Evolutionary conservation across 768 basidiomycete species (phyloP).

Genomic region (Boletus sensibilis): DNA sequence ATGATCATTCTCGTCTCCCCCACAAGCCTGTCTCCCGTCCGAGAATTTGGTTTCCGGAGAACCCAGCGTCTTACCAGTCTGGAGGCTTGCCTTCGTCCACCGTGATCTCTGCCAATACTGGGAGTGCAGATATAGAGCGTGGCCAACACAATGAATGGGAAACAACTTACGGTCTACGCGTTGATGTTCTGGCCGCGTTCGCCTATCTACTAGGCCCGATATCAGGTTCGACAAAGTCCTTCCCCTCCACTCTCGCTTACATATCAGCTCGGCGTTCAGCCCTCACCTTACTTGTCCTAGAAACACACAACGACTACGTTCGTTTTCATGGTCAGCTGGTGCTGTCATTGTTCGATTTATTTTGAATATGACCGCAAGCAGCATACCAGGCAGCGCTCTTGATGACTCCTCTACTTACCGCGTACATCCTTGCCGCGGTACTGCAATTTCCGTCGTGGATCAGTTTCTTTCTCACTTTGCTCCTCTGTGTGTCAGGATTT

Average conservation of each 20-base stretch:
- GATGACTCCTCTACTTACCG: slow-evolving; percentile 57
- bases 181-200: slow-evolving; percentile 63
- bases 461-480: slow-evolving; percentile 45
- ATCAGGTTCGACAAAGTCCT: slow-evolving; percentile 50
- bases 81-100: slow-evolving; percentile 59
- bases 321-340: slow-evolving; percentile 66
- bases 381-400: slow-evolving; percentile 79
- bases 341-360: slow-evolving; percentile 2
- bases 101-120: slow-evolving; percentile 41
- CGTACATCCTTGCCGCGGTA: slow-evolving; percentile 55
- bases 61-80: slow-evolving; percentile 61
- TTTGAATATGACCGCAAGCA: slow-evolving; percentile 30
- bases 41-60: slow-evolving; percentile 54
- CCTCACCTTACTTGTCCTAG: slow-evolving; percentile 61
- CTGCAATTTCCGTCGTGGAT: slow-evolving; percentile 55
- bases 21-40: slow-evolving; percentile 24
- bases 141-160: slow-evolving; percentile 61
- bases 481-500: slow-evolving; percentile 40
- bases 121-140: slow-evolving; percentile 39
- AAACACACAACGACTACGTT: slow-evolving; percentile 74
- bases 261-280: slow-evolving; percentile 39
- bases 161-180: slow-evolving; percentile 63
- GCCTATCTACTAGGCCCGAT: slow-evolving; percentile 70
- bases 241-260: background rate
- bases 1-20: slow-evolving; percentile 40